A percentile compares a stretch with the other conserved stretches of the same genome.
These are phyloP conservation scores for Tylopilus sp. DNA, from an alignment of 768 basidiomycete genomes.

Conservation along the genomic window DNA sequence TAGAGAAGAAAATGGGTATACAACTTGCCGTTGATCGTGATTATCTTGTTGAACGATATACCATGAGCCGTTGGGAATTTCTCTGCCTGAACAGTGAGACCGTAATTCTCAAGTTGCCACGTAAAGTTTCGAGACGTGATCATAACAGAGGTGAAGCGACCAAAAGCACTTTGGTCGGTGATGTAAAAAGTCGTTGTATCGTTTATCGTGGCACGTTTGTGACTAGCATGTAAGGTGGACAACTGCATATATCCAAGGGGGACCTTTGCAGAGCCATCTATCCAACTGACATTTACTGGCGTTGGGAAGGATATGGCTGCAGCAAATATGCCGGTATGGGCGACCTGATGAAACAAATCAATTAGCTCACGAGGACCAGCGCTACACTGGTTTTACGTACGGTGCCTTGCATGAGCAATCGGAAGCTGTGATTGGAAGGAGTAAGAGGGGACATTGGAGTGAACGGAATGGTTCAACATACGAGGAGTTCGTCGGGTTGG, in stretches of 20 bases:
- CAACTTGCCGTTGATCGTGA: slow-evolving; percentile 51
- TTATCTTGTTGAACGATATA: slow-evolving; percentile 58
- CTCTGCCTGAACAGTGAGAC: slow-evolving; percentile 58
- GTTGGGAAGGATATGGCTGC: slow-evolving; percentile 61
- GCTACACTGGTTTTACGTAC: slow-evolving; percentile 32
- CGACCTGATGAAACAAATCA: slow-evolving; percentile 39
- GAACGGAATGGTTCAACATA: slow-evolving; percentile 32
- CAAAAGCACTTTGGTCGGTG: slow-evolving; percentile 53
- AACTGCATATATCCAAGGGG: slow-evolving; percentile 55
- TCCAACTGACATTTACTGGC: slow-evolving; percentile 58
- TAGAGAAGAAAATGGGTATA: neutral
- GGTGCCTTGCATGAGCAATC: slow-evolving; percentile 48
- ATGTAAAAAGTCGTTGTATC: slow-evolving; percentile 59
- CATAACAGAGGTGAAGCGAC: slow-evolving; percentile 56
- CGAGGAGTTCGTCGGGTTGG: slow-evolving; percentile 54
- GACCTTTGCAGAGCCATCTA: slow-evolving; percentile 44
- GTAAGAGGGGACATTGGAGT: slow-evolving; percentile 1
- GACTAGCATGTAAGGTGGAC: slow-evolving; percentile 42
- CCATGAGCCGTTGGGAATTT: slow-evolving; percentile 67
- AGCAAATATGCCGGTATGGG: slow-evolving; percentile 63
- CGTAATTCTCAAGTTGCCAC: slow-evolving; percentile 58
- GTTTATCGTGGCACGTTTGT: slow-evolving; percentile 59
- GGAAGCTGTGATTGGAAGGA: slow-evolving; percentile 41
- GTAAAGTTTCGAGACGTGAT: slow-evolving; percentile 68
- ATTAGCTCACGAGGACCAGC: neutral